A percentile compares a stretch with the other conserved stretches of the same genome.
phyloP scores from a whole-genome alignment of 1,139 yeast genomes.

The Kurtzmaniella quercitrusa region DNA sequence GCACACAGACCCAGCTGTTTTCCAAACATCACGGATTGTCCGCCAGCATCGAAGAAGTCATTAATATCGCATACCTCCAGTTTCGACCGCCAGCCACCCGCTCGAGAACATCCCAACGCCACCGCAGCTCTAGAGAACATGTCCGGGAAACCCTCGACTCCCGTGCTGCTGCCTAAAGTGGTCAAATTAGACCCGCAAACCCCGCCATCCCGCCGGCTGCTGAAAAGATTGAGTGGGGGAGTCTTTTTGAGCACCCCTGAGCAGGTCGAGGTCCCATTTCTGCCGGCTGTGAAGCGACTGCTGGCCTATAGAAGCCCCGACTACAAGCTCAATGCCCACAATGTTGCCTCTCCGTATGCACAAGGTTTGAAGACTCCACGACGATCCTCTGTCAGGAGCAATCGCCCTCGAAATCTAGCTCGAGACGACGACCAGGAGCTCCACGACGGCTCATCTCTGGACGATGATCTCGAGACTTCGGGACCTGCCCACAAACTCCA shows the following conservation, averaged over 20 bases:
- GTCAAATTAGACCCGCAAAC: slow-evolving; percentile 19
- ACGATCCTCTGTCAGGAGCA: slow-evolving; percentile 20
- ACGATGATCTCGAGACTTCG: slow-evolving; percentile 12
- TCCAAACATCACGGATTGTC: background rate
- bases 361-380: slow-evolving; percentile 35
- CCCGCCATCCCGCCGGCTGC: slow-evolving; percentile 22
- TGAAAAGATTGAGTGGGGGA: slow-evolving; percentile 18
- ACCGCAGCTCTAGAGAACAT: slow-evolving; percentile 5
- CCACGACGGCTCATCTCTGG: slow-evolving; percentile 4
- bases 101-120: background rate
- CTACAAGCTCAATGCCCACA: slow-evolving; percentile 21
- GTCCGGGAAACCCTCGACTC: slow-evolving; percentile 33
- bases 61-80: background rate
- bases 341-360: slow-evolving; percentile 26
- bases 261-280: slow-evolving; percentile 25
- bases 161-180: slow-evolving; percentile 27
- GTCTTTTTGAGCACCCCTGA: slow-evolving; percentile 32
- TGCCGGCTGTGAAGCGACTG: slow-evolving; percentile 38
- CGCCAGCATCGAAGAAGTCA: background rate
- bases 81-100: no score
- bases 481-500: slow-evolving; percentile 22
- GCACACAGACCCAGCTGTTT: background rate
- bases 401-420: slow-evolving; percentile 6
- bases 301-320: slow-evolving; percentile 33
- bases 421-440: background rate